These are phyloP conservation scores for Metschnikowia koreensis DNA, from an alignment of 805 yeast species.

Conservation along the genomic window DNA sequence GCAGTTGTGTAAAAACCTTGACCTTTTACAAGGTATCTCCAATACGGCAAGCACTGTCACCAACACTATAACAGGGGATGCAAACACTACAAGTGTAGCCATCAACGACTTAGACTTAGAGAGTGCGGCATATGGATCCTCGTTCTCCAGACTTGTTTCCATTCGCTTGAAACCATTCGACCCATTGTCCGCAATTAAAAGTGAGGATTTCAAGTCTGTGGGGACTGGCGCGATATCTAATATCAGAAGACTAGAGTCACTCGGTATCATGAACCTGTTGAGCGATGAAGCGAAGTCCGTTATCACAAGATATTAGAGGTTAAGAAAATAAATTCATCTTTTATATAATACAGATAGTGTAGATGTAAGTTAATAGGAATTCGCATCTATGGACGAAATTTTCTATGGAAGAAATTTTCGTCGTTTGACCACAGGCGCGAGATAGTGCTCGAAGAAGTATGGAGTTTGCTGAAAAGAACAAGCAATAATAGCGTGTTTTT, in stretches of 20 bases:
- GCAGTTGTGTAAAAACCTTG: slow-evolving; percentile 31
- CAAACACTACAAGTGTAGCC: slow-evolving; percentile 27
- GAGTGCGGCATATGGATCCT: slow-evolving; percentile 76
- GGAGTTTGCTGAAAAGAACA: too few relatives aligned
- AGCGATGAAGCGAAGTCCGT: slow-evolving; percentile 18
- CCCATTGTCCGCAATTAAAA: slow-evolving; percentile 57
- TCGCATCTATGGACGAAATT: neutral
- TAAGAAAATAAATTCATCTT: neutral
- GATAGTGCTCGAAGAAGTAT: neutral
- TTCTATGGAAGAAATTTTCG: neutral
- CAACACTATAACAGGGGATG: slow-evolving; percentile 18
- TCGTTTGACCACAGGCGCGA: neutral
- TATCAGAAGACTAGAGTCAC: slow-evolving; percentile 26
- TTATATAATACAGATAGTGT: neutral
- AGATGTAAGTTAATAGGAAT: neutral
- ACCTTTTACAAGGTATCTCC: slow-evolving; percentile 28
- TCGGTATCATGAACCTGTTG: slow-evolving; percentile 28
- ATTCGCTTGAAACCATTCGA: slow-evolving; percentile 64
- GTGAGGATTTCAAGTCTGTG: slow-evolving; percentile 31
- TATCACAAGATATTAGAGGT: slow-evolving; percentile 8
- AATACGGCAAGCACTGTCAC: slow-evolving; percentile 18
- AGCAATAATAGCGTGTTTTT: too few relatives aligned
- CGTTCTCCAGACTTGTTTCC: slow-evolving; percentile 69
- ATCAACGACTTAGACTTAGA: slow-evolving; percentile 57
- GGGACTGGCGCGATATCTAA: slow-evolving; percentile 26